Evolutionary conservation across 2,329 filamentous ascomycete genomes (phyloP).

Genomic region (Colletotrichum phormii): DNA sequence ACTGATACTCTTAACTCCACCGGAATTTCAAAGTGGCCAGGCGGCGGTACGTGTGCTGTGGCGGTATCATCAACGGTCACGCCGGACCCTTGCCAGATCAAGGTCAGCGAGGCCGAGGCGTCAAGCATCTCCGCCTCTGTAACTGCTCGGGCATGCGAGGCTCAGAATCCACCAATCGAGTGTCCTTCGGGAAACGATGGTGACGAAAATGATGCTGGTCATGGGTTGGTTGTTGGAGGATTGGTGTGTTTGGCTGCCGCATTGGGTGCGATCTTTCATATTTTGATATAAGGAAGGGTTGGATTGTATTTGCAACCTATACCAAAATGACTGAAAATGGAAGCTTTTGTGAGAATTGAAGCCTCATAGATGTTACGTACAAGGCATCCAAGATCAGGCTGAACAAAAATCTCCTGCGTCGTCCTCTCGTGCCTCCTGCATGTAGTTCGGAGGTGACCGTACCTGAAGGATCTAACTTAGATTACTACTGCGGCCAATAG

Average conservation of each 20-base stretch:
- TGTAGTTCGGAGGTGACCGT: not conserved
- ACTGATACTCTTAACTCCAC: constrained; percentile 4
- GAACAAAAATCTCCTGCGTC: not conserved
- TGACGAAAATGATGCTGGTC: not conserved
- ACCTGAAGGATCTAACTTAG: not conserved
- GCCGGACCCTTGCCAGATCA: constrained; percentile 38
- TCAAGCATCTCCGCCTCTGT: constrained; percentile 36
- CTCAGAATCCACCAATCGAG: constrained; percentile 30
- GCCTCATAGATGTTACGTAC: not conserved
- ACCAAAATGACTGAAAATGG: not conserved
- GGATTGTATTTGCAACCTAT: not conserved
- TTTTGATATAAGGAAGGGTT: not conserved
- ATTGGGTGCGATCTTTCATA: not conserved
- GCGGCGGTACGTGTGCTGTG: constrained; percentile 22
- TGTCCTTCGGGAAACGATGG: constrained; percentile 34
- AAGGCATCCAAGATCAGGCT: not conserved
- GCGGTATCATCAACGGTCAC: constrained; percentile 20
- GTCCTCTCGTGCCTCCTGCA: not conserved
- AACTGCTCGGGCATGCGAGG: constrained; percentile 21
- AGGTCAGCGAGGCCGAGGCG: constrained; percentile 35
- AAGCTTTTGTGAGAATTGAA: not conserved
- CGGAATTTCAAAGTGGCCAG: not conserved
- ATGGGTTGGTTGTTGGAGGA: constrained; percentile 25
- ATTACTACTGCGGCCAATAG: not conserved
- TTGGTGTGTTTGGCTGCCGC: not conserved